Evolutionary conservation across 2,329 filamentous ascomycete species (phyloP).

Genomic region (Exophiala calicioides): DNA sequence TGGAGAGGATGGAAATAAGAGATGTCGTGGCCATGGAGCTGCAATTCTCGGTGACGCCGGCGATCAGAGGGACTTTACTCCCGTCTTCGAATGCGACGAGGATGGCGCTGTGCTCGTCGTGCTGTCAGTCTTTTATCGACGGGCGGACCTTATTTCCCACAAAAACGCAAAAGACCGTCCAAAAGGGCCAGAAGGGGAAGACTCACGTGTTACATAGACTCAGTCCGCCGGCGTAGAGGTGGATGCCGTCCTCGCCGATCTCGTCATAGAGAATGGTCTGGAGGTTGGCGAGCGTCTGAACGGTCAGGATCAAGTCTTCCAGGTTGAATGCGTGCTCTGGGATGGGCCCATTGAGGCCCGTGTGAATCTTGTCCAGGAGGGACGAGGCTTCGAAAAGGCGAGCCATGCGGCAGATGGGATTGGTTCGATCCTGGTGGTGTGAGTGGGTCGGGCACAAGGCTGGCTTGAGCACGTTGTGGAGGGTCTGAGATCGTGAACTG

Average conservation of each 20-base stretch:
- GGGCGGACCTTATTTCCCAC: background rate
- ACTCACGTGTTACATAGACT: background rate
- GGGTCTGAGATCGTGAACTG: background rate
- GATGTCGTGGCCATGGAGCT: background rate
- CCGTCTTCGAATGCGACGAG: background rate
- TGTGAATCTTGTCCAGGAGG: background rate
- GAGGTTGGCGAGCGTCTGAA: background rate
- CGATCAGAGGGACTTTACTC: background rate
- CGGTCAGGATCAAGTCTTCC: background rate
- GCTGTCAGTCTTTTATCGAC: background rate
- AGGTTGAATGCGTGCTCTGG: background rate
- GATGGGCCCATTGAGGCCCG: background rate
- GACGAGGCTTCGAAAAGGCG: background rate
- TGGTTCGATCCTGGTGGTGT: background rate
- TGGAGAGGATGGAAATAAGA: background rate
- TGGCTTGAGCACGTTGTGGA: constrained; percentile 5
- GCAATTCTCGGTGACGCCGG: background rate
- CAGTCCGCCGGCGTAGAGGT: background rate
- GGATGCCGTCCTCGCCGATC: background rate
- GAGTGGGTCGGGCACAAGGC: background rate
- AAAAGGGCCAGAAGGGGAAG: background rate
- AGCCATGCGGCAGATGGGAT: background rate
- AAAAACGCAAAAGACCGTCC: background rate
- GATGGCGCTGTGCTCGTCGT: background rate
- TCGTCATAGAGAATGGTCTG: background rate